Evolutionary conservation across 257 asterid species (phyloP), one percentile per base, ranked within the genome.

Genomic region (Striga asiatica): DNA sequence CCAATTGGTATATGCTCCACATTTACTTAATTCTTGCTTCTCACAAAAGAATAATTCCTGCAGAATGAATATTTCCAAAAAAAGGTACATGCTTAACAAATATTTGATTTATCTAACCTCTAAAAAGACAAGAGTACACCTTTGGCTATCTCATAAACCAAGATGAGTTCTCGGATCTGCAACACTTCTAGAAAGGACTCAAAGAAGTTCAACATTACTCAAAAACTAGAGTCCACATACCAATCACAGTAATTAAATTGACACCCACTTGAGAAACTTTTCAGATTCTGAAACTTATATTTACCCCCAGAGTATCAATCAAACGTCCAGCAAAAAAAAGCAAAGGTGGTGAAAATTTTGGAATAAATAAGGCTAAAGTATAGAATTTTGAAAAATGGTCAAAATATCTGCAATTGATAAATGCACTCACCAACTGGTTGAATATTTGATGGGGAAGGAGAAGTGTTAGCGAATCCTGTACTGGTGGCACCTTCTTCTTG

Each of bases 371-470:
- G n/a, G 8, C 54, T 3, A 55, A 50, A 62, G 10, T 9, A 22
- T 9, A n/a, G 14, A 5, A 14, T 43, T 28, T 22, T n/a, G n/a
- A n/a, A n/a, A n/a, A 56, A 37, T n/a, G 23, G 56, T 35, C 20
- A 11, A 57, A 16, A 25, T 55, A 32, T 31, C 7, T 48, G 14
- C 28, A 23, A 50, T 23, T 3, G 45, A 35, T 19, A 61, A 45
- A 50, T 38, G 57, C 11, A 32, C 72, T 62, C 60, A 74, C 76
- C 82, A 25, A 60, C 58, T 53, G 75, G 60, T 50, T 65, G 74
- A 54, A 58, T 64, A 60, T 46, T 66, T 29, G 61, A 16, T 27
- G 69, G 58, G 31, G 14, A 60, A 64, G 70, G 55, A 49, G 57
- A 59, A 49, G 41, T 28, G 11, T 27, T 65, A 47, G 57, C 41